Evolutionary conservation across 169 alveolate genomes (phyloP).

Genomic region (Eimeria acervulina): DNA sequence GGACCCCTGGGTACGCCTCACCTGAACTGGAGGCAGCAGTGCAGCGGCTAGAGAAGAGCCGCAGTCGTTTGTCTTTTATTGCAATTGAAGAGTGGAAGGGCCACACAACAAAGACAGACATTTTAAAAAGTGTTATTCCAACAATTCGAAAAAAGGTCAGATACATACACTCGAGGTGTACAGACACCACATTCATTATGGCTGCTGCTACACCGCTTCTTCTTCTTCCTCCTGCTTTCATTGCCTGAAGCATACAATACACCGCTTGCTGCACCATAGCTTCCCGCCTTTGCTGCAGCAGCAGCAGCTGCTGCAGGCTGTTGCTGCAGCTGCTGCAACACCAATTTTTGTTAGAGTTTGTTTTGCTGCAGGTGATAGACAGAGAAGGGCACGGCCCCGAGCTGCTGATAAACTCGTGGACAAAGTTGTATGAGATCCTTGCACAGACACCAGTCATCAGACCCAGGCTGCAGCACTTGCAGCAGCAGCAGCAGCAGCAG

Average conservation of each 20-base stretch:
- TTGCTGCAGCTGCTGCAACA: background rate
- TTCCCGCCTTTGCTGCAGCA: too few species aligned
- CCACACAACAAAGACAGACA: conserved; percentile 75
- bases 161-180: background rate
- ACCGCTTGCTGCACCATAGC: background rate
- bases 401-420: conserved; percentile 85
- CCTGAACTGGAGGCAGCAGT: conserved; percentile 4
- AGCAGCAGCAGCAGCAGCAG: conserved; percentile 50
- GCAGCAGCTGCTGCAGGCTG: background rate
- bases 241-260: background rate
- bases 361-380: conserved; percentile 46
- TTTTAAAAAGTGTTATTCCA: conserved; percentile 43
- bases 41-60: conserved; percentile 31
- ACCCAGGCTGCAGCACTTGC: conserved; percentile 51
- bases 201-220: background rate
- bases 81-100: conserved; percentile 83
- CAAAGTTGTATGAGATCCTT: conserved; percentile 82
- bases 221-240: background rate
- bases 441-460: conserved; percentile 62
- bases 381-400: conserved; percentile 72
- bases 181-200: background rate
- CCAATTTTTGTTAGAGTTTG: background rate
- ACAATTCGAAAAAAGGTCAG: conserved; percentile 42
- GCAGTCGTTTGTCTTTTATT: conserved; percentile 32
- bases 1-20: conserved; percentile 45